A percentile compares a stretch with the other conserved stretches of the same genome.
Evolutionary conservation across 768 basidiomycete genomes (phyloP).

Genomic region (Rubroboletus pulcherrimus): DNA sequence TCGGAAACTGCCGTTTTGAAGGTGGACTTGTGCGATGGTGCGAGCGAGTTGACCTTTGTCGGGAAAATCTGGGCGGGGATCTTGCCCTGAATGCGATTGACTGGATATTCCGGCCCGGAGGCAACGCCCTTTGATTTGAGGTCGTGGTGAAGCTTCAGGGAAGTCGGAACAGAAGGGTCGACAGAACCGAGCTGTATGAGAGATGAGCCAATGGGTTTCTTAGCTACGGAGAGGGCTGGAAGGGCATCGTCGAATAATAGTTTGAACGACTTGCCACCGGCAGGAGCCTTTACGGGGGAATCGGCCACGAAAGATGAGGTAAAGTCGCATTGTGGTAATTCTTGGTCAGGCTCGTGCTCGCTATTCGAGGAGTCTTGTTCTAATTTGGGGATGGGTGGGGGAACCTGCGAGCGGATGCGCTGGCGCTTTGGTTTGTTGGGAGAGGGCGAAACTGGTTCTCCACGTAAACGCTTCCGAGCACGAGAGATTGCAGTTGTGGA

Average conservation of each 20-base stretch:
- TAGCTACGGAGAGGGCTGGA: conserved; percentile 16
- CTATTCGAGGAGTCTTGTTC: conserved; percentile 28
- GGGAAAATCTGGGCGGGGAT: conserved; percentile 10
- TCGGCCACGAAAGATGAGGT: conserved; percentile 59
- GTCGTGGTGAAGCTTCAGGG: not conserved
- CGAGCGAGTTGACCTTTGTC: conserved; percentile 1
- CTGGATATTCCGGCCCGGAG: not conserved
- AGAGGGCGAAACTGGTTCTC: conserved; percentile 80
- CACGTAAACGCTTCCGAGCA: conserved; percentile 77
- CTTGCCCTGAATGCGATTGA: conserved; percentile 3
- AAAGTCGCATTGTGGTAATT: conserved; percentile 22
- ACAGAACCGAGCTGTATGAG: not conserved
- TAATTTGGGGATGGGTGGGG: conserved; percentile 36
- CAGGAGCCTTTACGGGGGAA: conserved; percentile 64
- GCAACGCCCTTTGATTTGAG: not conserved
- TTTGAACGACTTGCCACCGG: conserved; percentile 59
- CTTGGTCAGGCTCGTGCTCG: conserved; percentile 36
- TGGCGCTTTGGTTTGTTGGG: conserved; percentile 74
- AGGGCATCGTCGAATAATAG: conserved; percentile 60
- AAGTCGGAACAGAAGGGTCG: not conserved
- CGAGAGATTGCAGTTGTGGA: conserved; percentile 50
- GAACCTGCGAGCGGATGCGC: conserved; percentile 45
- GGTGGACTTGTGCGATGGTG: not conserved
- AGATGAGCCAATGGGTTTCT: conserved; percentile 9
- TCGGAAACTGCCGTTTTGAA: conserved; percentile 1